Conservation (phyloP, 2,329 filamentous ascomycete genomes). For the Zymoseptoria brevis region DNA sequence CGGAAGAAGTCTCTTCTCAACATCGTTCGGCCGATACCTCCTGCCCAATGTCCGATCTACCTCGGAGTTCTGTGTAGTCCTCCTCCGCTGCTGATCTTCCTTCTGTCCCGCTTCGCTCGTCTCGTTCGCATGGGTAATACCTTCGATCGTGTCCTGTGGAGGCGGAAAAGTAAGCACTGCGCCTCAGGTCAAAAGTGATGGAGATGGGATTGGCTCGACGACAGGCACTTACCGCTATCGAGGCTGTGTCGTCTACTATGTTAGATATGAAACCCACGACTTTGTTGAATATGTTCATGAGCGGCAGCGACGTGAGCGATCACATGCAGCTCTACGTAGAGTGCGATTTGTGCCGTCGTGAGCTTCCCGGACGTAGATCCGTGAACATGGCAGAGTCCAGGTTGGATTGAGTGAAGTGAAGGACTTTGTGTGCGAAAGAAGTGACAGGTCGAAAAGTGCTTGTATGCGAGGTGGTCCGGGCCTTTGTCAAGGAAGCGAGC, state of each 20-base stretch:
- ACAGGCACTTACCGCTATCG: neutral
- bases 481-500: neutral
- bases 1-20: too few relatives aligned
- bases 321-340: neutral
- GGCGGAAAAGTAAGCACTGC: neutral
- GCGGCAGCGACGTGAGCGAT: neutral
- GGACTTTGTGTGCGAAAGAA: neutral
- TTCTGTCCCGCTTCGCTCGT: neutral
- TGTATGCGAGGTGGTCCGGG: neutral
- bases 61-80: neutral
- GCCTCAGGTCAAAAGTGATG: neutral
- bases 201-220: neutral
- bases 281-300: neutral
- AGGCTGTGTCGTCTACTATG: neutral
- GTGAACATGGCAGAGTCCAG: neutral
- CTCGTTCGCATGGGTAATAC: neutral
- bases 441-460: neutral
- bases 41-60: neutral
- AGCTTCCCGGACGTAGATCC: neutral
- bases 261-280: neutral
- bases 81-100: neutral
- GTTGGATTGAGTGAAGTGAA: neutral
- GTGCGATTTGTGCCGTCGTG: neutral
- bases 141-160: neutral
- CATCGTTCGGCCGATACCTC: neutral